These are phyloP conservation scores for Schoenoplectus tabernaemontani DNA, from an alignment of 202 grass and related monocot species.

Conservation along the genomic window DNA sequence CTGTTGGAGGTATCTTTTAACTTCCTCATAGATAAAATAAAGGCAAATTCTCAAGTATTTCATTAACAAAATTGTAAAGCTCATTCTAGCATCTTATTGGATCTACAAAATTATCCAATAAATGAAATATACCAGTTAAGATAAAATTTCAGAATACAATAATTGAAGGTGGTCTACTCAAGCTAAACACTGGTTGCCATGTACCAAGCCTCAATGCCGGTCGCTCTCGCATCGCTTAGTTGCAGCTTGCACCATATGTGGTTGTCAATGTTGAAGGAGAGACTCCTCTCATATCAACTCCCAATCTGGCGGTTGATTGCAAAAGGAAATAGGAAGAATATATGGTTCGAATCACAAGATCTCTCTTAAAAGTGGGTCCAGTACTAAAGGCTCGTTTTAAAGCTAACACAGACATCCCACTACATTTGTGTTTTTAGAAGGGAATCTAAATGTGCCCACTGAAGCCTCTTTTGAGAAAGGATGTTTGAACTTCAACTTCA, in stretches of 20 bases:
- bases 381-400: not conserved
- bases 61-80: not conserved
- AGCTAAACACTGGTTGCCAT: not conserved
- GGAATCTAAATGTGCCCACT: not conserved
- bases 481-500: too few species aligned
- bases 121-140: not conserved
- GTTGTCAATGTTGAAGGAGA: not conserved
- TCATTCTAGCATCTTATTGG: not conserved
- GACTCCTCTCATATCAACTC: not conserved
- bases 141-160: slow-evolving; percentile 8
- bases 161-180: not conserved
- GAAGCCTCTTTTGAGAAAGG: not conserved
- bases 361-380: not conserved
- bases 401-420: not conserved
- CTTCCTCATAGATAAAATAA: not conserved
- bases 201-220: not conserved
- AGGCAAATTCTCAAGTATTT: not conserved
- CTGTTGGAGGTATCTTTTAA: not conserved
- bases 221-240: too few species aligned
- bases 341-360: not conserved
- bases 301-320: not conserved
- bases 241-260: not conserved
- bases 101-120: not conserved
- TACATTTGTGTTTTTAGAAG: not conserved
- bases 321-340: slow-evolving; percentile 11